Evolutionary conservation across 805 yeast species (phyloP).

Genomic region (Saccharomycopsis javanensis): DNA sequence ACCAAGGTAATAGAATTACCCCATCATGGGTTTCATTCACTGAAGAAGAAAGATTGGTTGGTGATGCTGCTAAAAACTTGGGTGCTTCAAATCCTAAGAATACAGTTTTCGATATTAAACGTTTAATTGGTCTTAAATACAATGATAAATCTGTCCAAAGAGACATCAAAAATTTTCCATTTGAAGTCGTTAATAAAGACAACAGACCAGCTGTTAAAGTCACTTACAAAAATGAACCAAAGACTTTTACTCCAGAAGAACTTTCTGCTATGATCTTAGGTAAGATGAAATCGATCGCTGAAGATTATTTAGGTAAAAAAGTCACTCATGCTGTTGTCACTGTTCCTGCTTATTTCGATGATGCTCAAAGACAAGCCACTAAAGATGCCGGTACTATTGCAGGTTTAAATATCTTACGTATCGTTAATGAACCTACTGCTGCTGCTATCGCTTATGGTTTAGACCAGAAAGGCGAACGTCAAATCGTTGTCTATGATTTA

Average conservation of each 20-base stretch:
- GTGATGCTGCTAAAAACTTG: conserved; percentile 96
- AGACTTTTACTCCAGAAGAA: conserved; percentile 84
- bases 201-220: conserved; percentile 83
- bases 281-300: conserved; percentile 90
- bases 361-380: conserved; percentile 91
- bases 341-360: conserved; percentile 89
- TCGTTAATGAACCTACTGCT: conserved; percentile 91
- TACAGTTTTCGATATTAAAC: conserved; percentile 85
- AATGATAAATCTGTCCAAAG: conserved; percentile 67
- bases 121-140: conserved; percentile 81
- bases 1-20: conserved; percentile 95
- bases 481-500: conserved; percentile 84
- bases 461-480: conserved; percentile 72
- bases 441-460: conserved; percentile 97
- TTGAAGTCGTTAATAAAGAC: conserved; percentile 51
- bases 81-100: conserved; percentile 81
- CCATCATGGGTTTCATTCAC: conserved; percentile 93
- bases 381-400: conserved; percentile 91
- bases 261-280: conserved; percentile 84
- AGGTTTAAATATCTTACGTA: conserved; percentile 79
- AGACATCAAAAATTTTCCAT: conserved; percentile 80
- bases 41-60: conserved; percentile 84
- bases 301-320: conserved; percentile 74
- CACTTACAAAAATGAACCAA: conserved; percentile 60
- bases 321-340: conserved; percentile 89